Evolutionary conservation across 23 red algal species (phyloP).

Genomic region (Gracilaria gracilis): DNA sequence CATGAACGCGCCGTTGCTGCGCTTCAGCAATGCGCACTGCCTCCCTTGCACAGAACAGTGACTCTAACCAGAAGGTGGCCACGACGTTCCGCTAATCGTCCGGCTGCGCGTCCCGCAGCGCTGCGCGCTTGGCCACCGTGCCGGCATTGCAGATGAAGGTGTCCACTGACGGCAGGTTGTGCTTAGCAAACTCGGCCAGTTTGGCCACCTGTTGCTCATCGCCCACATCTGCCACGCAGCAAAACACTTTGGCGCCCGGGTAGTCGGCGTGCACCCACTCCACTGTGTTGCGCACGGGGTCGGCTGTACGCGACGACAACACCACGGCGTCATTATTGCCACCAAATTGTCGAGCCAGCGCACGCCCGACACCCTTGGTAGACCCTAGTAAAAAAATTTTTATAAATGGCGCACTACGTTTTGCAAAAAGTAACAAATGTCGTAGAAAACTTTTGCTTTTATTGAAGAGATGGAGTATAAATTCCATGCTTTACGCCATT

Average conservation of each 20-base stretch:
- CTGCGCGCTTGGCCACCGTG: conserved; percentile 53
- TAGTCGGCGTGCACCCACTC: background rate
- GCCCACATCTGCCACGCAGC: conserved; percentile 66
- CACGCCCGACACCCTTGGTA: conserved; percentile 66
- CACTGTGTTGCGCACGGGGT: conserved; percentile 25
- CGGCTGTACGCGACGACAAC: conserved; percentile 55
- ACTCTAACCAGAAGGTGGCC: conserved; percentile 70
- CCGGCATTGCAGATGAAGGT: conserved; percentile 89
- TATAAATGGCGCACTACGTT: no score
- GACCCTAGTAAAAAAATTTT: no score
- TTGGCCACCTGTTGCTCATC: conserved; percentile 40
- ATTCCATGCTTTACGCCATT: no score
- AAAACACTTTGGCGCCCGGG: conserved; percentile 34
- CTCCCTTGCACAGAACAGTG: conserved; percentile 62
- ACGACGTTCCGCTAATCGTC: conserved; percentile 49
- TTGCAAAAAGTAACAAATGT: no score
- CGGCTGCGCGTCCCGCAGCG: conserved; percentile 16
- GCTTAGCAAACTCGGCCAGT: conserved; percentile 38
- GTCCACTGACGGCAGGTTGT: conserved; percentile 45
- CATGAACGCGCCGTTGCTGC: conserved; percentile 38
- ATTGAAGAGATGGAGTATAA: no score
- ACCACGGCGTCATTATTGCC: conserved; percentile 61
- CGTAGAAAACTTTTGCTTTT: no score
- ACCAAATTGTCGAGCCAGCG: conserved; percentile 63
- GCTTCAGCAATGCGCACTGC: conserved; percentile 39